A percentile compares a stretch with the other conserved stretches of the same genome.
Evolutionary conservation across 441 rosid species (phyloP).

Genomic region (Erodium trifolium): DNA sequence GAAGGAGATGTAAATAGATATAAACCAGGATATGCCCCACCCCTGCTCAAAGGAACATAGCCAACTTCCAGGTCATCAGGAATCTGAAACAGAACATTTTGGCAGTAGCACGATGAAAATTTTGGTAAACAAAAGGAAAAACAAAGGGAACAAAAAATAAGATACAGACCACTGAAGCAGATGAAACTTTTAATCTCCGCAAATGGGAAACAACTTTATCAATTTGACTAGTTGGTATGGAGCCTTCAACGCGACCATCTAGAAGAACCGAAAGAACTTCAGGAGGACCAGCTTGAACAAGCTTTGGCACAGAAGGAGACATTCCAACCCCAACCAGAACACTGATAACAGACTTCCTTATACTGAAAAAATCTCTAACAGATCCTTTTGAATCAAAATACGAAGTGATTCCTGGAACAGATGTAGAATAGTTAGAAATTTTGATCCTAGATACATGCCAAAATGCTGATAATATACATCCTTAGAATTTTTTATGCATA

Average conservation of each 20-base stretch:
- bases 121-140: conserved; percentile 8
- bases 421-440: conserved; percentile 12
- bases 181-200: conserved; percentile 74
- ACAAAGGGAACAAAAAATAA: conserved; percentile 7
- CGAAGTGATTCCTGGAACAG: conserved; percentile 71
- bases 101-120: conserved; percentile 15
- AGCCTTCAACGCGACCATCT: conserved; percentile 90
- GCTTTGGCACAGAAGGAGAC: conserved; percentile 75
- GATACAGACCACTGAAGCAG: conserved; percentile 60
- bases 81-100: conserved; percentile 40
- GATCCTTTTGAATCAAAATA: conserved; percentile 69
- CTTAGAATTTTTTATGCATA: neutral
- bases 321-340: conserved; percentile 76
- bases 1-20: conserved; percentile 80
- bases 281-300: conserved; percentile 79
- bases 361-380: conserved; percentile 60
- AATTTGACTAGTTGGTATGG: conserved; percentile 46
- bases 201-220: conserved; percentile 64
- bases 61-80: conserved; percentile 95
- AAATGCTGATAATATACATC: conserved; percentile 1
- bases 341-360: conserved; percentile 51
- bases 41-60: conserved; percentile 81
- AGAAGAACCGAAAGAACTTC: conserved; percentile 68
- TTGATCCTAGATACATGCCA: neutral
- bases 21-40: conserved; percentile 90